These are phyloP conservation scores for Lolium multiflorum DNA, from an alignment of 176 grass and related monocot genomes.

Conservation along the genomic window DNA sequence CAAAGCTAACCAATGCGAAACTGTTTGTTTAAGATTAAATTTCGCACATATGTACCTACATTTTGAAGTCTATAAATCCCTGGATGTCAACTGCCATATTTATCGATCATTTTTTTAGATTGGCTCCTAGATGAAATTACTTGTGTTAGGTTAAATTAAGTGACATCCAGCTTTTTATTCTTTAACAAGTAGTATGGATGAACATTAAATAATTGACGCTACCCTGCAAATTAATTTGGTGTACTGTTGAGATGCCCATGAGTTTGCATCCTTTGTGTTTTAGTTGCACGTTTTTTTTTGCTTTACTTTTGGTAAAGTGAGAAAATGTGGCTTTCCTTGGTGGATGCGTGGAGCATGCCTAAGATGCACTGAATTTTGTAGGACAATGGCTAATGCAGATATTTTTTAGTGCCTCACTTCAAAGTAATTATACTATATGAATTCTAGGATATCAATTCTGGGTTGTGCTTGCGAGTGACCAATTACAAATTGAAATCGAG, in stretches of 20 bases:
- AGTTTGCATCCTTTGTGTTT: neutral
- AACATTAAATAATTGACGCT: too few species aligned
- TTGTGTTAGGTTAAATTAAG: too few species aligned
- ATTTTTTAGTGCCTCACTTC: neutral
- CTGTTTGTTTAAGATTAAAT: neutral
- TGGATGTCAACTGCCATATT: neutral
- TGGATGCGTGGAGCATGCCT: too few species aligned
- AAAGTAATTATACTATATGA: neutral
- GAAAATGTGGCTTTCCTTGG: too few species aligned
- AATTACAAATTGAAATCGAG: neutral
- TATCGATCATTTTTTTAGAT: neutral
- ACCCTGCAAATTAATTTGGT: too few species aligned
- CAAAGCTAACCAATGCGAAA: neutral
- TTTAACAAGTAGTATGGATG: too few species aligned
- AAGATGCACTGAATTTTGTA: neutral
- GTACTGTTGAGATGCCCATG: neutral
- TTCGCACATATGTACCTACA: neutral
- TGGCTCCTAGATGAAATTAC: neutral
- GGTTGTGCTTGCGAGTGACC: neutral
- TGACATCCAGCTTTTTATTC: too few species aligned
- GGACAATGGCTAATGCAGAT: neutral
- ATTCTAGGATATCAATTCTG: neutral
- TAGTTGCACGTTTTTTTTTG: neutral
- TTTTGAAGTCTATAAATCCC: neutral
- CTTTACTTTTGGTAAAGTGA: neutral